Percentiles rank a stretch among this genome's conserved stretches.
Evolutionary conservation across 1,284 basidiomycete species (phyloP).

Genomic region (Trichosporon asahii): DNA sequence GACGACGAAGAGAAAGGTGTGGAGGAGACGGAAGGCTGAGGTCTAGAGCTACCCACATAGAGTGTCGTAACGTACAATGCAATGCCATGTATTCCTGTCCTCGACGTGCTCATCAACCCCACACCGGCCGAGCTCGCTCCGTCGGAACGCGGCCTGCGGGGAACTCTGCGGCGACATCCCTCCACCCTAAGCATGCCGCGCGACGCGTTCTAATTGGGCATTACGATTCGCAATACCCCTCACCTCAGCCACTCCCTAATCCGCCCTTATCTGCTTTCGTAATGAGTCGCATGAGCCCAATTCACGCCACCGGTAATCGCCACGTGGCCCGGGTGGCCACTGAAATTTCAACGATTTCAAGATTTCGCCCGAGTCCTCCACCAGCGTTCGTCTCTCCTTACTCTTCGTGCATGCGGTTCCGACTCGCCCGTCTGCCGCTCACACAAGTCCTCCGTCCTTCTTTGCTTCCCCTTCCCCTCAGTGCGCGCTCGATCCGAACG

Average conservation of each 20-base stretch:
- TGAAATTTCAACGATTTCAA: background rate
- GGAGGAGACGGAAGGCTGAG: background rate
- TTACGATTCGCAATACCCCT: too few species aligned
- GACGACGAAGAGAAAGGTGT: background rate
- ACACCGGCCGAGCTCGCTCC: too few species aligned
- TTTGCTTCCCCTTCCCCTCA: background rate
- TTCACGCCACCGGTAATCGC: too few species aligned
- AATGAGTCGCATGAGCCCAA: too few species aligned
- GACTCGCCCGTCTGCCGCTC: background rate
- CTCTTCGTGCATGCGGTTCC: background rate
- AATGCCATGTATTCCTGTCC: background rate
- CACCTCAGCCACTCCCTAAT: too few species aligned
- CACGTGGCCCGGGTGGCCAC: background rate
- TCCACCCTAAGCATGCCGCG: too few species aligned
- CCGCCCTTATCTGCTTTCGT: too few species aligned
- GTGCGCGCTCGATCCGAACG: background rate
- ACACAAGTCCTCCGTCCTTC: background rate
- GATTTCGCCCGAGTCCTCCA: background rate
- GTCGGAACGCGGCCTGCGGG: too few species aligned
- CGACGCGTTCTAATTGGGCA: too few species aligned
- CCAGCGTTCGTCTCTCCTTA: background rate
- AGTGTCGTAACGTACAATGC: background rate
- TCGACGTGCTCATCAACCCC: too few species aligned
- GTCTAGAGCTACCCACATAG: background rate
- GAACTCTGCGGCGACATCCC: too few species aligned